Evolutionary conservation across 768 basidiomycete genomes (phyloP).

Genomic region (Amanita brunnescens): DNA sequence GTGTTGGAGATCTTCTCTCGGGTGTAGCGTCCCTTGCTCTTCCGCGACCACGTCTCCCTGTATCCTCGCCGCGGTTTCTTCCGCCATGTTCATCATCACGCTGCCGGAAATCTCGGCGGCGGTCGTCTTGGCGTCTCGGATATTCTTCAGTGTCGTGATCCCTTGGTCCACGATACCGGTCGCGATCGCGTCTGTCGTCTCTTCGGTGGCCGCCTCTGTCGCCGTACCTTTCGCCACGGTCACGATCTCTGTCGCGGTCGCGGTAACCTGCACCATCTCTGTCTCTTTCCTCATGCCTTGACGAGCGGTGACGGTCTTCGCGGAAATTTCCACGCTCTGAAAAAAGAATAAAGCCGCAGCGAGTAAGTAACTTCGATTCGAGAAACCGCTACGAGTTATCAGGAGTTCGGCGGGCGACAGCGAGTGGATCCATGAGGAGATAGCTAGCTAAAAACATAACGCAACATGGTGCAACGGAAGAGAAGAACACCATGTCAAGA

Average conservation of each 20-base stretch:
- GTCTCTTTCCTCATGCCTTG: conserved; percentile 52
- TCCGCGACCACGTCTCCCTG: conserved; percentile 30
- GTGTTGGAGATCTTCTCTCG: conserved; percentile 83
- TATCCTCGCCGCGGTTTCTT: conserved; percentile 28
- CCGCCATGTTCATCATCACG: conserved; percentile 36
- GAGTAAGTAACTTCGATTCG: conserved; percentile 41
- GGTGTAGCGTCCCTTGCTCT: conserved; percentile 54
- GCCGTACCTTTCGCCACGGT: conserved; percentile 25
- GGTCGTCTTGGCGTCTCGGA: conserved; percentile 37
- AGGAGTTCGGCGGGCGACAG: conserved; percentile 32
- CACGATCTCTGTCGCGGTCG: conserved; percentile 37
- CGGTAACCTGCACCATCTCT: conserved; percentile 38
- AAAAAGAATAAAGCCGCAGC: conserved; percentile 36
- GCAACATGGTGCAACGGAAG: conserved; percentile 40
- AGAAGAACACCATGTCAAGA: conserved; percentile 25
- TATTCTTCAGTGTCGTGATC: conserved; percentile 34
- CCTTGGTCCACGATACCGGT: conserved; percentile 36
- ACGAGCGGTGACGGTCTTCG: conserved; percentile 59
- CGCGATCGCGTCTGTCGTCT: conserved; percentile 46
- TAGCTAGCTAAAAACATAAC: conserved; percentile 58
- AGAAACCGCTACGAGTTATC: conserved; percentile 9
- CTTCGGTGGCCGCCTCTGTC: conserved; percentile 28
- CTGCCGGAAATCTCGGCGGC: conserved; percentile 34
- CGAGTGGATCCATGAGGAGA: conserved; percentile 27
- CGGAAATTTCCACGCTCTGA: conserved; percentile 51